Base-by-base conservation (phyloP, 2,329 filamentous ascomycete genomes). In the Rhynchosporium secalis region DNA sequence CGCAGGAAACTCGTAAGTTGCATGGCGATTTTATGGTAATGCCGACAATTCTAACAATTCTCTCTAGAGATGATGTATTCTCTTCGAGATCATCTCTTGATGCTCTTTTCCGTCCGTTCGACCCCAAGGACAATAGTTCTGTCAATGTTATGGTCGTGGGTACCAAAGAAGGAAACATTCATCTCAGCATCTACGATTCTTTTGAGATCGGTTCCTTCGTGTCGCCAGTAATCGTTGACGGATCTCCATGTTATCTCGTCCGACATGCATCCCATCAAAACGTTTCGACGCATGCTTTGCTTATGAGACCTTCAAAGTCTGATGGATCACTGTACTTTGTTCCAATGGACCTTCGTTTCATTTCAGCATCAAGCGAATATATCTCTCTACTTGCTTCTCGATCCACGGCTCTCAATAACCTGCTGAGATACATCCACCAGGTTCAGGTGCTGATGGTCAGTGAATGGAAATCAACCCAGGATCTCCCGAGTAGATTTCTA, bases 381-480 rank as follows among this genome's bases (percentile, higher is more conserved):
- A 79, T 98, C 2, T 91, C 93, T 33, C 81, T 96, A 4, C 81
- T 98, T 12, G 89, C 93, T 0, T 92, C 89, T 15, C 96, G 96
- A 71, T 89, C 92, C 4, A 96, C 93, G 0, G 90, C 91, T 48
- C 77, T 98, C 15, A 91, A 96, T 70, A 96, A 95, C 66, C 76
- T 98, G 12, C 78, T 97, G 7, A 83, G 92, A 55, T 98, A 99
- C 72, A 83, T 96, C 49, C 86, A 86, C 61, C 91, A 96, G 73
- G 87, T 90, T 0, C 86, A 95, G 65, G 81, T 85, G 40, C 90
- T 94, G 67, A 90, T 97, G 78, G 80, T 87, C 29, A 82, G 86
- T 3, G 93, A 96, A 73, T 96, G 91, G 85, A 90, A 90, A 70
- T 89, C 90, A 41, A 88, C 91, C 1, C 85, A 91, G 65, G 90